Evolutionary conservation across 495 filamentous ascomycete genomes (phyloP).

Genomic region (Hypoxylon lenormandii): DNA sequence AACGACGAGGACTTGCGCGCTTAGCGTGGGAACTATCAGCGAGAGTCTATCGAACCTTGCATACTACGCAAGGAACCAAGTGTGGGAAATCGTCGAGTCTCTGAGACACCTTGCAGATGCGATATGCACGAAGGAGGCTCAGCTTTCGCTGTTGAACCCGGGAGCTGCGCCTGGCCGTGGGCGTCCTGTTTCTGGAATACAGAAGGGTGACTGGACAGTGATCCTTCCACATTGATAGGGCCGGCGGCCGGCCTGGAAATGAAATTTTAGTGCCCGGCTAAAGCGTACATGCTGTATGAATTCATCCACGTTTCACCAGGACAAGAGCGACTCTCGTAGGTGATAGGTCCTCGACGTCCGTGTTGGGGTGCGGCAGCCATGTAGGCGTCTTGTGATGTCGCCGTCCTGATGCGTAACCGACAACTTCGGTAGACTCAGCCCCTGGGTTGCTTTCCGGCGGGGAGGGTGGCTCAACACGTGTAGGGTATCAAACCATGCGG

Average conservation of each 20-base stretch:
- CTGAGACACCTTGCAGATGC: constrained; percentile 26
- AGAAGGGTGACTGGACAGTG: constrained; percentile 14
- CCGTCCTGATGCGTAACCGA: background rate
- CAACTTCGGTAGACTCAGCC: constrained; percentile 10
- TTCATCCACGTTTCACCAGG: constrained; percentile 14
- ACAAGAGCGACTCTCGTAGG: constrained; percentile 19
- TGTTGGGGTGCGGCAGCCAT: background rate
- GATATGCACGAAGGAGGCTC: constrained; percentile 24
- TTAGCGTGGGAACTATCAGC: constrained; percentile 21
- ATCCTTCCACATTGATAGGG: constrained; percentile 3
- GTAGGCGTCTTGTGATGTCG: background rate
- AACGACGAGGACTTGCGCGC: constrained; percentile 23
- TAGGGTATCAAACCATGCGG: constrained; percentile 32
- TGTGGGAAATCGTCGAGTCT: constrained; percentile 13
- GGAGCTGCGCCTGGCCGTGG: constrained; percentile 13
- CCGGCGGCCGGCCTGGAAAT: constrained; percentile 16
- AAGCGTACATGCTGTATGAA: constrained; percentile 9
- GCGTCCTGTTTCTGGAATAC: constrained; percentile 9
- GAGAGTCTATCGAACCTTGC: background rate
- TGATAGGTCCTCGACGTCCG: constrained; percentile 1
- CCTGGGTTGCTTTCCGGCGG: constrained; percentile 24
- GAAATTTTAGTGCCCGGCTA: constrained; percentile 5
- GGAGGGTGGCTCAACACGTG: constrained; percentile 33
- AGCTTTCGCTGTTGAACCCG: constrained; percentile 33
- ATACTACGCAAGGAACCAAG: constrained; percentile 18